phyloP scores from a whole-genome alignment of 768 basidiomycete species.

The Hygrophorus pudorinus region DNA sequence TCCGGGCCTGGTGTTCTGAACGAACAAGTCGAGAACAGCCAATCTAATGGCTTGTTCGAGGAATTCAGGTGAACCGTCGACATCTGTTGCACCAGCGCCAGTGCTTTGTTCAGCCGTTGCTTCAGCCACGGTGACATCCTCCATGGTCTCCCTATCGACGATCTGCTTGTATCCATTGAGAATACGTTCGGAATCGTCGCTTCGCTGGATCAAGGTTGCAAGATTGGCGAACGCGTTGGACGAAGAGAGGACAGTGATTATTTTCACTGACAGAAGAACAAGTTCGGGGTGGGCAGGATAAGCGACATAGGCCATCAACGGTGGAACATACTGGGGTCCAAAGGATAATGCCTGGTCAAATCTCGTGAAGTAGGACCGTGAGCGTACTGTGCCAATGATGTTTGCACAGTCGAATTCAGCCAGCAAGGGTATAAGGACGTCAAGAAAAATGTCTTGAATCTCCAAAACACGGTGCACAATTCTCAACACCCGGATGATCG shows the following conservation, averaged over 20 bases:
- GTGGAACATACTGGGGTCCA: conserved; percentile 61
- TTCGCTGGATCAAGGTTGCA: conserved; percentile 69
- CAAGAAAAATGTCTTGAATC: conserved; percentile 82
- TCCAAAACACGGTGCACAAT: conserved; percentile 77
- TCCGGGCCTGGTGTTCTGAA: conserved; percentile 58
- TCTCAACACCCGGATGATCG: conserved; percentile 72
- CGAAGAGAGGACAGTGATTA: conserved; percentile 55
- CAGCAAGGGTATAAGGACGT: conserved; percentile 74
- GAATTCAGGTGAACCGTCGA: conserved; percentile 32
- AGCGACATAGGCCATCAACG: conserved; percentile 72
- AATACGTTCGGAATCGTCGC: conserved; percentile 78
- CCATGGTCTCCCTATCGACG: conserved; percentile 49
- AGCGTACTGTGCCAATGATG: conserved; percentile 43
- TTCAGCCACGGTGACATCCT: conserved; percentile 54
- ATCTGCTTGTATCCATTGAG: conserved; percentile 66
- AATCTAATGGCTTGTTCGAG: conserved; percentile 64
- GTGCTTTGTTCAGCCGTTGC: conserved; percentile 49
- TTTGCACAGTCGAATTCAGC: conserved; percentile 51
- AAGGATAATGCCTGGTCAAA: conserved; percentile 72
- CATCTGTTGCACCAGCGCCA: conserved; percentile 64
- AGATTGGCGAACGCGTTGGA: conserved; percentile 65
- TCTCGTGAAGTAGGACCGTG: conserved; percentile 60
- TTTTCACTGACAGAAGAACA: conserved; percentile 68
- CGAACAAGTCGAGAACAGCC: conserved; percentile 72
- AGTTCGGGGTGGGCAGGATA: conserved; percentile 66